Percentiles rank a stretch among this genome's conserved stretches.
Conservation (phyloP, 768 basidiomycete species). For the Imleria badia region DNA sequence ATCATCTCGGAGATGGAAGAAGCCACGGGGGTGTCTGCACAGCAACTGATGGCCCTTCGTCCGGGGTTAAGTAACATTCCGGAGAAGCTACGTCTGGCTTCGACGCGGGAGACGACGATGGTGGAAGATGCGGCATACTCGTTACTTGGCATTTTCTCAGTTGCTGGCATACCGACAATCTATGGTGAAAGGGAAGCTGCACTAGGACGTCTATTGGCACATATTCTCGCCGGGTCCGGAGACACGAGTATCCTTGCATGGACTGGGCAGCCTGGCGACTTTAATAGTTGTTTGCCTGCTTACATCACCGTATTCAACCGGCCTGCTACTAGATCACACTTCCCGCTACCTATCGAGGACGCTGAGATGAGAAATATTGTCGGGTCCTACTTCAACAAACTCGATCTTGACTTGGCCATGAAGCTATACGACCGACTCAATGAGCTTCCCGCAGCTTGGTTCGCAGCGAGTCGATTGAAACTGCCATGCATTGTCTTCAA, state of each 20-base stretch:
- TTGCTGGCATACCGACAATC: background rate
- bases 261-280: background rate
- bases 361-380: background rate
- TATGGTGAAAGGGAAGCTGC: background rate
- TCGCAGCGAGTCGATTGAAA: background rate
- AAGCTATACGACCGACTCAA: background rate
- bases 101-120: no score
- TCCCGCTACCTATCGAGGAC: background rate
- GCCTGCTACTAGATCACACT: background rate
- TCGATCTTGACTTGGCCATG: background rate
- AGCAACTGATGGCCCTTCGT: no score
- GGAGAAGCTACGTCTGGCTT: no score
- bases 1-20: no score
- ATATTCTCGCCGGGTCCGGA: background rate
- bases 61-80: no score
- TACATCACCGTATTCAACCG: background rate
- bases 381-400: background rate
- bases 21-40: no score
- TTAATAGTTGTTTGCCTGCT: conserved; percentile 4
- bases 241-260: conserved; percentile 2
- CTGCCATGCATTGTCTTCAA: background rate
- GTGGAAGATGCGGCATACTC: no score
- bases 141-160: background rate
- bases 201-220: background rate
- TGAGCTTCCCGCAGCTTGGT: background rate